Percentiles rank a stretch among this genome's conserved stretches.
Evolutionary conservation across 352 stramenopile genomes (phyloP).

Genomic region (Phytophthora aleatoria): DNA sequence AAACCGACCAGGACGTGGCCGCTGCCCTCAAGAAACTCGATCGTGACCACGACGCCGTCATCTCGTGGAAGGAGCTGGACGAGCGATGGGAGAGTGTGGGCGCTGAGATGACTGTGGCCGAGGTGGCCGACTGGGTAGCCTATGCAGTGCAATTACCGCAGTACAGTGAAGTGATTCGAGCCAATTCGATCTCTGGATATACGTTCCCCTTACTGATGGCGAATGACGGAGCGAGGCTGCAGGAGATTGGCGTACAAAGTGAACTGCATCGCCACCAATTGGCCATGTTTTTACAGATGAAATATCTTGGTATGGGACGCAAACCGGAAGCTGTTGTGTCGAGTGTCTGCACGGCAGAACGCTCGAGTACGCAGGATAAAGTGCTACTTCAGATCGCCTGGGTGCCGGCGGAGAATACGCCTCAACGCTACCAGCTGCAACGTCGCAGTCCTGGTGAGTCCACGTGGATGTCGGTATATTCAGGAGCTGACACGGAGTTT

Average conservation of each 20-base stretch:
- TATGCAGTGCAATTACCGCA: constrained; percentile 83
- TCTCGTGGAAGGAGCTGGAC: constrained; percentile 84
- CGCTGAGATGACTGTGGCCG: constrained; percentile 85
- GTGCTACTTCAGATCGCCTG: constrained; percentile 63
- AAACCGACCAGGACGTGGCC: constrained; percentile 67
- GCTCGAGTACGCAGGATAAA: constrained; percentile 31
- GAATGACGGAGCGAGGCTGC: constrained; percentile 68
- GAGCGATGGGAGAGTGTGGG: constrained; percentile 79
- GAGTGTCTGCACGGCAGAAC: constrained; percentile 42
- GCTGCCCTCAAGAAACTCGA: constrained; percentile 80
- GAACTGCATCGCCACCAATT: constrained; percentile 81
- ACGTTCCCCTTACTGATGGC: constrained; percentile 89
- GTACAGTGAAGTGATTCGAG: constrained; percentile 78
- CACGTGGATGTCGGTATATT: constrained; percentile 64
- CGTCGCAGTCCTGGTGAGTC: constrained; percentile 63
- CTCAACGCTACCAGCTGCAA: constrained; percentile 75
- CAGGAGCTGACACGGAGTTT: constrained; percentile 71
- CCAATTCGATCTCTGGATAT: constrained; percentile 85
- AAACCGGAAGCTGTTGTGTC: constrained; percentile 56
- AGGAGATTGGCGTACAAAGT: constrained; percentile 75
- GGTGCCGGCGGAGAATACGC: constrained; percentile 49
- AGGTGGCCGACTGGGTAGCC: constrained; percentile 84
- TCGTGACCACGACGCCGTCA: constrained; percentile 76
- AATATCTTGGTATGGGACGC: constrained; percentile 79
- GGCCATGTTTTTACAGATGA: constrained; percentile 83